Evolutionary conservation across 2,329 filamentous ascomycete genomes (phyloP), one percentile per base, ranked within the genome.

Genomic region (Emmonsiellopsis sp.): DNA sequence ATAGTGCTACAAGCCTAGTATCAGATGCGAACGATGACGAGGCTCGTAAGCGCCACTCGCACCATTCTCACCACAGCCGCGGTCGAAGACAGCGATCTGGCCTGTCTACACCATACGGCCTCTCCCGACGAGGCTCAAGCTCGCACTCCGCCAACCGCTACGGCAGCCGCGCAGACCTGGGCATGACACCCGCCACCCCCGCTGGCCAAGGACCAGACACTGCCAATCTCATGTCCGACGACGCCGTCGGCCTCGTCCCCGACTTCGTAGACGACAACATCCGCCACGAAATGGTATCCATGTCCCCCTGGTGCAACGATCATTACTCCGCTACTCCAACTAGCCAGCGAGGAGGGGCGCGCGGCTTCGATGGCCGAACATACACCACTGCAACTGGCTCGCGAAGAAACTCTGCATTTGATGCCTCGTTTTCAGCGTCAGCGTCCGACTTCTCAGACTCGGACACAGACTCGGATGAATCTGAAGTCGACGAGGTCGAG

Each of bases 1-100:
- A 79, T 56, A 80, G 75, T 56, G 77, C 75, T 1, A 83, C 80
- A 0, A 77, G 74, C 45, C 68, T 83, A 2, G 73, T 75, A 8
- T 63, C 67, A 2, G 67, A 75, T 13, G 57, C 56, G 33, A 61
- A 67, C 37, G 63, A 67, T 46, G 67, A 70, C 6, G 58, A 65
- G 37, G 60, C 63, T 40, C 55, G 53, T 51, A 56, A 56, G 39
- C 60, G 49, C 55, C 21, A 59, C 50, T 47, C 59, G 42, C 32
- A 61, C n/a, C 56, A 53, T 39, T 57, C 63, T 53, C 57, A 62
- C 51, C 48, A 62, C 37, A 63, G 61, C 42, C 65, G 60, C 43
- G 57, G 60, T n/a, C 61, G 65, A 34, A 61, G 62, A 42, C 60
- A 65, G 11, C 58, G 65, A 13, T 72, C 70, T 8, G 69, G 66